These are phyloP conservation scores for Diplocarpon rosae DNA, from an alignment of 2,329 filamentous ascomycete genomes.

Conservation along the genomic window DNA sequence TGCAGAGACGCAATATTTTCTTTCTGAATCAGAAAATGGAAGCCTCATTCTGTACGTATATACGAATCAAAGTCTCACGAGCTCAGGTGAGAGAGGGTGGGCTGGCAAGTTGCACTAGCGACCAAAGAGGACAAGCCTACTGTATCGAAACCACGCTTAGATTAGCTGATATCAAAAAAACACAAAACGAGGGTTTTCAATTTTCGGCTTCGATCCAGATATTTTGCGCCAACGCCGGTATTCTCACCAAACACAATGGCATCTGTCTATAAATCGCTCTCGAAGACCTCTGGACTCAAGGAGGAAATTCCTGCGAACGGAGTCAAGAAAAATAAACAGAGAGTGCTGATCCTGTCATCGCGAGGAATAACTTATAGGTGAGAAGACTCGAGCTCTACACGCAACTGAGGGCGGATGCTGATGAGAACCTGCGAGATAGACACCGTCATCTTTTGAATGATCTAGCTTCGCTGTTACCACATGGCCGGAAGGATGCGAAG, in stretches of 20 bases:
- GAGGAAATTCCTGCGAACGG: slow-evolving; percentile 38
- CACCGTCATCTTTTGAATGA: slow-evolving; percentile 91
- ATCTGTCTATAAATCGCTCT: slow-evolving; percentile 64
- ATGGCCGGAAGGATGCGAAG: slow-evolving; percentile 89
- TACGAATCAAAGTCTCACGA: no score
- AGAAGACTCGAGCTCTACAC: slow-evolving; percentile 9
- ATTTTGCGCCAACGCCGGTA: slow-evolving; percentile 18
- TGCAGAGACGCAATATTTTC: no score
- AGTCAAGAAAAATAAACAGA: slow-evolving; percentile 53
- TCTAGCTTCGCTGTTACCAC: slow-evolving; percentile 76
- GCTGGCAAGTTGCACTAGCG: no score
- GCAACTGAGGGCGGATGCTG: not conserved
- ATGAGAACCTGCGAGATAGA: slow-evolving; percentile 34
- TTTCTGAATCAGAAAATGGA: no score
- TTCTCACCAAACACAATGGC: slow-evolving; percentile 42
- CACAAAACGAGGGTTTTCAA: slow-evolving; percentile 6
- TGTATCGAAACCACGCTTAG: slow-evolving; percentile 17
- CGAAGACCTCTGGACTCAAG: slow-evolving; percentile 44
- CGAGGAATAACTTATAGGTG: slow-evolving; percentile 83
- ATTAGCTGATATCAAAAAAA: slow-evolving; percentile 18
- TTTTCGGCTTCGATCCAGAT: no score
- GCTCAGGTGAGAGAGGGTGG: no score
- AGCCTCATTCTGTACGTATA: no score
- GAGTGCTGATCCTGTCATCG: slow-evolving; percentile 84
- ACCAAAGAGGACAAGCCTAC: no score